Evolutionary conservation across 1,284 basidiomycete genomes (phyloP).

Genomic region (Cryptococcus sp.): DNA sequence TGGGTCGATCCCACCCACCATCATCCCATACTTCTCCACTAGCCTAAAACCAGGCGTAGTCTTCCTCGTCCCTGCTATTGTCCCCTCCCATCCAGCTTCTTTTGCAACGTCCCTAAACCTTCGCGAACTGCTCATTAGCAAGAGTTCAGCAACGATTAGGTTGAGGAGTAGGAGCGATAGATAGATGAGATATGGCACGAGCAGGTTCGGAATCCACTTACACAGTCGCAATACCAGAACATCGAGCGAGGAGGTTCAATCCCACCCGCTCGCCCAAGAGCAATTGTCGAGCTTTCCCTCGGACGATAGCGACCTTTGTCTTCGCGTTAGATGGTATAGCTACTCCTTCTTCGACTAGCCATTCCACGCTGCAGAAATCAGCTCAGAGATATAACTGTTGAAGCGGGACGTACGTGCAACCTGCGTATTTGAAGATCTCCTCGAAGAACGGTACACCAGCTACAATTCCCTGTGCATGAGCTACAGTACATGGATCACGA

Average conservation of each 20-base stretch:
- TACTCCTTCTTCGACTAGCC: constrained; percentile 83
- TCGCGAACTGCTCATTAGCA: constrained; percentile 45
- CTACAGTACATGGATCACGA: background rate
- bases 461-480: constrained; percentile 61
- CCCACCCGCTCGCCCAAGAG: constrained; percentile 94
- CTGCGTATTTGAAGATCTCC: constrained; percentile 84
- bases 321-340: constrained; percentile 59
- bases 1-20: constrained; percentile 92
- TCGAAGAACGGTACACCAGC: constrained; percentile 95
- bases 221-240: constrained; percentile 95
- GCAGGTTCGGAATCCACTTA: constrained; percentile 48
- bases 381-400: background rate
- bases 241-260: constrained; percentile 87
- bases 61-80: constrained; percentile 93
- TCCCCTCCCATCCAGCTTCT: constrained; percentile 74
- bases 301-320: constrained; percentile 86
- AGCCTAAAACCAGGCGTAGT: constrained; percentile 97
- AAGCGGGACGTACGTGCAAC: constrained; percentile 66
- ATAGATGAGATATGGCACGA: too few species aligned
- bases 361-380: constrained; percentile 68
- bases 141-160: background rate
- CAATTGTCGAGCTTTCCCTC: constrained; percentile 78
- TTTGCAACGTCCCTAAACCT: constrained; percentile 73
- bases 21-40: constrained; percentile 98
- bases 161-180: background rate